Evolutionary conservation across 1,139 yeast genomes (phyloP), one percentile per base, ranked within the genome.

Genomic region (Yamadazyma trypodendri): DNA sequence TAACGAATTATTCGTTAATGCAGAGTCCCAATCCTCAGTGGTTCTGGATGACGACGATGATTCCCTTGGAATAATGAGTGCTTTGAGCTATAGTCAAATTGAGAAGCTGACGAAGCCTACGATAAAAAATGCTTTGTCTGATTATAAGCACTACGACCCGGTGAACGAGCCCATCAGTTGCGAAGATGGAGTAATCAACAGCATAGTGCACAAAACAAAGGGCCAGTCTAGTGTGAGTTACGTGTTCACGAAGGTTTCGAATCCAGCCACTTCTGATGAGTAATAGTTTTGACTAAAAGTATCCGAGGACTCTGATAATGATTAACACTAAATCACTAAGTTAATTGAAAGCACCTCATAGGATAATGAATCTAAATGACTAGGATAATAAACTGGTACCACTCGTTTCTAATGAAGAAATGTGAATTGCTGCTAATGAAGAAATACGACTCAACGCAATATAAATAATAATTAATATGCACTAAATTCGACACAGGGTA

Each of bases 101-200:
- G 60, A 58, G 15, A 42, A 46, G 6, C 48, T 53, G 27, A 65
- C 68, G 37, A 60, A 60, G 34, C 62, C 60, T 15, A 56, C 70
- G 3, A 77, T 85, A 37, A 72, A 74, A 46, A 72, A 72, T 33
- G 84, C 87, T 28, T 61, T 86, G 24, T 60, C 65, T 30, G 83
- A 78, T 27, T 86, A 79, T 53, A 70, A 66, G 40, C 95, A 86
- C 55, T 65, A 76, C 28, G 73, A 79, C 48, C 83, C 88, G 0
- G 14, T 13, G 6, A 25, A 29, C 2, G 34, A 23, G 3, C 25
- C 17, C 2, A 22, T 38, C 23, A 12, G 11, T 11, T 35, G 41
- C 28, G 38, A 32, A 6, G 45, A 48, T 28, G 48, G 39, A 15
- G 48, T 45, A 2, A 17, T 45, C 7, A 40, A 44, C 18, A 37